Conservation (phyloP, 306 rosid genomes). For the Prunus persica region DNA sequence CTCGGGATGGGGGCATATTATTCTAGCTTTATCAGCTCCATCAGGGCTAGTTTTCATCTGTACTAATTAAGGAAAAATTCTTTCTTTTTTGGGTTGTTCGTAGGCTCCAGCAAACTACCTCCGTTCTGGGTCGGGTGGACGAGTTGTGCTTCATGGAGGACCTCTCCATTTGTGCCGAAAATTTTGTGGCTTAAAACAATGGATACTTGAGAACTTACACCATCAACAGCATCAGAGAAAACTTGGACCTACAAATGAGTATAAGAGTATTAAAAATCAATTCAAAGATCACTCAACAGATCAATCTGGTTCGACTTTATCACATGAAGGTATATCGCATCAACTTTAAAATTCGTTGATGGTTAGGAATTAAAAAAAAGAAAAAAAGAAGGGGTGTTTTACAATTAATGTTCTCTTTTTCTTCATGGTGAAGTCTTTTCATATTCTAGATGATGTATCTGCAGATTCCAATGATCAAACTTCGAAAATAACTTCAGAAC, state of each 20-base stretch:
- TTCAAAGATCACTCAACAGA: constrained; percentile 33
- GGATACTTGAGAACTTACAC: constrained; percentile 55
- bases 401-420: background rate
- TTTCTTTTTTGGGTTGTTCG: constrained; percentile 7
- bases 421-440: background rate
- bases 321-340: constrained; percentile 38
- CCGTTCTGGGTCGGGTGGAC: constrained; percentile 17
- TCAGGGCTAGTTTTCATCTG: background rate
- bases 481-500: constrained; percentile 8
- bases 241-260: constrained; percentile 31
- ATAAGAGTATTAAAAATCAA: constrained; percentile 33
- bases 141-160: constrained; percentile 35
- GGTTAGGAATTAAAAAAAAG: no score
- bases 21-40: background rate
- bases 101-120: constrained; percentile 43
- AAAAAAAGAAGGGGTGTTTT: no score
- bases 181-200: constrained; percentile 55
- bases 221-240: constrained; percentile 24
- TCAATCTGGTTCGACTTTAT: constrained; percentile 26
- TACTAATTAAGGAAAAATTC: background rate
- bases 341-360: constrained; percentile 23
- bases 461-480: constrained; percentile 26
- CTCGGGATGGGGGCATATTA: background rate
- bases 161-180: constrained; percentile 45
- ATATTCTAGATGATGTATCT: background rate